Evolutionary conservation across 306 rosid species (phyloP).

Genomic region (Vigna nakashimae): DNA sequence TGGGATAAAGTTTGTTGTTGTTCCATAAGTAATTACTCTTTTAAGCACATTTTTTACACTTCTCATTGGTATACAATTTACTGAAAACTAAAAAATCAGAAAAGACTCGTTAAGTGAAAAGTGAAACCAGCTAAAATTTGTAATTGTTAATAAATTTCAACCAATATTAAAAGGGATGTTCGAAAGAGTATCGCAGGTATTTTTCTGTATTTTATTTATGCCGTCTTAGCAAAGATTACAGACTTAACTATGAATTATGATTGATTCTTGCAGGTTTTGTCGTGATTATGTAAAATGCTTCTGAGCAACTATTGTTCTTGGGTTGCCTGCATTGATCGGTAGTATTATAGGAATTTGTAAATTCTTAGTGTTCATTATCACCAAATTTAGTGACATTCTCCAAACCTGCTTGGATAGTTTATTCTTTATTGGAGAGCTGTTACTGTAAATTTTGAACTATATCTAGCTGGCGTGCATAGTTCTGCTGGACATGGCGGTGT

Average conservation of each 20-base stretch:
- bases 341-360: slow-evolving; percentile 53
- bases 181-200: background rate
- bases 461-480: slow-evolving; percentile 56
- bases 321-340: slow-evolving; percentile 57
- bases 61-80: background rate
- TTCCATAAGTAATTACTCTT: background rate
- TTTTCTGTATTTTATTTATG: slow-evolving; percentile 16
- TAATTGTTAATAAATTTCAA: too few species aligned
- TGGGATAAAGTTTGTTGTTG: background rate
- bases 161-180: background rate
- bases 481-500: slow-evolving; percentile 50
- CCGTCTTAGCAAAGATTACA: slow-evolving; percentile 21
- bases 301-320: slow-evolving; percentile 59
- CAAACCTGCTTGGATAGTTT: slow-evolving; percentile 55
- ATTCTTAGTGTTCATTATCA: slow-evolving; percentile 52
- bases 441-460: slow-evolving; percentile 63
- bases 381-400: slow-evolving; percentile 58
- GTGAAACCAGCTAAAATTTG: background rate
- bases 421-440: slow-evolving; percentile 50
- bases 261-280: slow-evolving; percentile 60
- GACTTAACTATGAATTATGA: slow-evolving; percentile 28
- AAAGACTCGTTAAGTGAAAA: too few species aligned
- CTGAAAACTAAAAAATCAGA: background rate
- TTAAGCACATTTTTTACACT: too few species aligned
- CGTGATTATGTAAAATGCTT: slow-evolving; percentile 53